Conservation (phyloP, 208 protist genomes). For the Trypanosoma platydactyli region DNA sequence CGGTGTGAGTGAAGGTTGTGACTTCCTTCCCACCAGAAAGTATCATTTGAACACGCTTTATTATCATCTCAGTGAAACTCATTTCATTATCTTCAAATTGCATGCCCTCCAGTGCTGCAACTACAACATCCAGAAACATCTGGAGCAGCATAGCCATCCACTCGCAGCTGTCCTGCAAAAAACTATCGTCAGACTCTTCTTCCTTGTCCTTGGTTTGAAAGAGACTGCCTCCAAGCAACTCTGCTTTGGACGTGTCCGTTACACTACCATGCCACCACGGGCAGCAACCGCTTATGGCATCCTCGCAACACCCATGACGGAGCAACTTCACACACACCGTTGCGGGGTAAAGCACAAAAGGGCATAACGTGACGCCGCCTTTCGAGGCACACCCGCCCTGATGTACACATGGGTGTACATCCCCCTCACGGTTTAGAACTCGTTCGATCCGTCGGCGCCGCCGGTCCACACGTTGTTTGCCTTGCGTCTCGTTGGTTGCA, state of each 20-base stretch:
- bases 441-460: conserved; percentile 28
- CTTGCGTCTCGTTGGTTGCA: not conserved
- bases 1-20: not conserved
- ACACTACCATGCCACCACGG: conserved; percentile 51
- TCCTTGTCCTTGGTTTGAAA: conserved; percentile 14
- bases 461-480: conserved; percentile 27
- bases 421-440: conserved; percentile 13
- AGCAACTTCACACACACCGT: conserved; percentile 42
- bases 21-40: not conserved
- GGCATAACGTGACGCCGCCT: conserved; percentile 7
- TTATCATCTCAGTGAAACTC: not conserved
- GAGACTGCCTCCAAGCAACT: conserved; percentile 25
- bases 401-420: conserved; percentile 45
- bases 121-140: conserved; percentile 37
- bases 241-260: conserved; percentile 13
- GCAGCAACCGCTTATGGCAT: conserved; percentile 38
- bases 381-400: conserved; percentile 43
- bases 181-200: not conserved
- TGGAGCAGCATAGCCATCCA: conserved; percentile 30
- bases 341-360: conserved; percentile 38
- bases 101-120: conserved; percentile 7
- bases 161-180: conserved; percentile 11
- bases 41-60: conserved; percentile 5
- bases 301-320: conserved; percentile 36
- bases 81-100: not conserved